These are phyloP conservation scores for Aspergillus sp. DNA, from an alignment of 2,329 filamentous ascomycete genomes.

Conservation along the genomic window DNA sequence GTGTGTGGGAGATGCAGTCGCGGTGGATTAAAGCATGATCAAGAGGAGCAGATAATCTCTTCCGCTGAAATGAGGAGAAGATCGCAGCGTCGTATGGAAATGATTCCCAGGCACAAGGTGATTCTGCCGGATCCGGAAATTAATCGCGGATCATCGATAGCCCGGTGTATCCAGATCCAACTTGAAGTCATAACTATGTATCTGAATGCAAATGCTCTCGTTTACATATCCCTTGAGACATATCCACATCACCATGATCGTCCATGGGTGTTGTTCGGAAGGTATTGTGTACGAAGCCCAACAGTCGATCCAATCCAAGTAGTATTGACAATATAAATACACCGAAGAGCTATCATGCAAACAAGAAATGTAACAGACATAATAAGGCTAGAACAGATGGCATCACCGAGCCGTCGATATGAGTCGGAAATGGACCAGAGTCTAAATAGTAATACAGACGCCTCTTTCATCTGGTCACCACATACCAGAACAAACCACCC, in stretches of 20 bases:
- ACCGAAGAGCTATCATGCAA: slow-evolving; percentile 28
- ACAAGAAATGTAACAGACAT: not conserved
- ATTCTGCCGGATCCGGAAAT: slow-evolving; percentile 19
- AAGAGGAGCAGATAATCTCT: not conserved
- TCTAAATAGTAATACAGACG: slow-evolving; percentile 20
- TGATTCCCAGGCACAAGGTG: slow-evolving; percentile 2
- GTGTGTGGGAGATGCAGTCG: slow-evolving; percentile 9
- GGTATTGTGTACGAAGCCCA: not conserved
- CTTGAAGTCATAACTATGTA: too few relatives aligned
- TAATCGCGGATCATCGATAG: slow-evolving; percentile 17
- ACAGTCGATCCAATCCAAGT: slow-evolving; percentile 3
- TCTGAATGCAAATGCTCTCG: not conserved
- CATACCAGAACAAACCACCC: slow-evolving; percentile 6
- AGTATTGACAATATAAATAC: slow-evolving; percentile 35
- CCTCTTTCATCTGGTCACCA: slow-evolving; percentile 7
- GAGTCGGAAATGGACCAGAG: slow-evolving; percentile 10
- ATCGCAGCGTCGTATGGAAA: slow-evolving; percentile 1
- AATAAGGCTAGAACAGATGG: not conserved
- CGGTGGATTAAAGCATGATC: slow-evolving; percentile 8
- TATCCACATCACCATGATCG: too few relatives aligned
- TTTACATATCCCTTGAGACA: not conserved
- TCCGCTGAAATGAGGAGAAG: not conserved
- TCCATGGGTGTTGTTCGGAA: not conserved
- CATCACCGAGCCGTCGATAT: not conserved
- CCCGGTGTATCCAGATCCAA: slow-evolving; percentile 7